Percentiles rank a stretch among this genome's conserved stretches.
phyloP scores from a whole-genome alignment of 2,329 filamentous ascomycete species.

The Grosmannia huntii region DNA sequence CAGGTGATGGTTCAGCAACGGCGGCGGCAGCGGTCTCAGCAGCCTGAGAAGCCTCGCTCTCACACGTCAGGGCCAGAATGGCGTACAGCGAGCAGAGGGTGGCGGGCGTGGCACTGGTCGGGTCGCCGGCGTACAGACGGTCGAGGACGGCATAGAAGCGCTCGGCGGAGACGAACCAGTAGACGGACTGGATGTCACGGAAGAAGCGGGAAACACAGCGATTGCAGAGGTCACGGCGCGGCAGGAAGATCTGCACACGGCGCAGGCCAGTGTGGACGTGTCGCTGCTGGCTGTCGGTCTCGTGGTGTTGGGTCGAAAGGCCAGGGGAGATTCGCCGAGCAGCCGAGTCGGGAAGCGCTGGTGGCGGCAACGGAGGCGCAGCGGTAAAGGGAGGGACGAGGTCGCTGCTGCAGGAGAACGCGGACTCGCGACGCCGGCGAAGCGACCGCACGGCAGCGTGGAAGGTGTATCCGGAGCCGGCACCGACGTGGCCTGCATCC shows the following conservation, averaged over 20 bases:
- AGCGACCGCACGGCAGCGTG: slow-evolving; percentile 15
- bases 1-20: slow-evolving; percentile 8
- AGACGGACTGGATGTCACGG: slow-evolving; percentile 16
- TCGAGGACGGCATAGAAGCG: slow-evolving; percentile 15
- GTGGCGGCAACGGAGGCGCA: slow-evolving; percentile 11
- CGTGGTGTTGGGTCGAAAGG: neutral
- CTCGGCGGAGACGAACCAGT: slow-evolving; percentile 18
- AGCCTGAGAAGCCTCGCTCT: slow-evolving; percentile 13
- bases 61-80: slow-evolving; percentile 16
- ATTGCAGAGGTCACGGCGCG: slow-evolving; percentile 16
- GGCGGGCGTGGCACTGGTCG: slow-evolving; percentile 12
- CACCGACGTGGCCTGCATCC: slow-evolving; percentile 13
- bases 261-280: neutral
- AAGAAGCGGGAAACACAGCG: slow-evolving; percentile 17
- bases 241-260: slow-evolving; percentile 14
- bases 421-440: slow-evolving; percentile 7
- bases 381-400: slow-evolving; percentile 11
- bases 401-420: slow-evolving; percentile 3
- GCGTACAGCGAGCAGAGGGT: slow-evolving; percentile 17
- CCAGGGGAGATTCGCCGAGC: neutral
- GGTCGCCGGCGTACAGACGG: slow-evolving; percentile 15
- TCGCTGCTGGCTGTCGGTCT: neutral
- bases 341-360: slow-evolving; percentile 9
- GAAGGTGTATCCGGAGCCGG: slow-evolving; percentile 15
- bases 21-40: neutral